Conservation (phyloP, 257 asterid genomes). For the Primulina eburnea region DNA sequence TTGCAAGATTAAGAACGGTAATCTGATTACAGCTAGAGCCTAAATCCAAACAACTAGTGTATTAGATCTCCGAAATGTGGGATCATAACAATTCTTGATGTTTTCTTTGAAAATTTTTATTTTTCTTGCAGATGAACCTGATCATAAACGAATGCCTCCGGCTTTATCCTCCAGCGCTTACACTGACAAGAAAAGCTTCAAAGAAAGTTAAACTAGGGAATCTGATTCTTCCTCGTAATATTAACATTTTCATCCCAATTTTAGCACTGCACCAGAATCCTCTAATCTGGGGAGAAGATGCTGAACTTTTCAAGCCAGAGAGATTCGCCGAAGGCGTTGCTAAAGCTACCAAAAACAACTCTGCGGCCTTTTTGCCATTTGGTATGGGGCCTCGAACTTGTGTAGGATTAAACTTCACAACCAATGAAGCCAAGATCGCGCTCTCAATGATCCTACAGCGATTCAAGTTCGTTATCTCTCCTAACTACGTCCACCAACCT, state of each 20-base stretch:
- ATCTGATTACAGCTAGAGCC: neutral
- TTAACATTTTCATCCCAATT: constrained; percentile 38
- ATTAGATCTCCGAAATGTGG: too few species aligned
- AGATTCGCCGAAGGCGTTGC: constrained; percentile 54
- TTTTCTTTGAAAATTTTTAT: neutral
- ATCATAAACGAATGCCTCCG: constrained; percentile 57
- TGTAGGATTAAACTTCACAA: constrained; percentile 54
- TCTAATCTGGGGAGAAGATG: constrained; percentile 56
- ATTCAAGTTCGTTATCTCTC: constrained; percentile 40
- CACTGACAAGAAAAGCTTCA: constrained; percentile 41
- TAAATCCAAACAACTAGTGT: too few species aligned
- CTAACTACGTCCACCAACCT: constrained; percentile 48
- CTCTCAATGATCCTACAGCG: constrained; percentile 52
- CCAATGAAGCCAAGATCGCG: constrained; percentile 55
- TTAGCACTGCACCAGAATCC: constrained; percentile 47
- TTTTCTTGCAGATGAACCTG: constrained; percentile 49
- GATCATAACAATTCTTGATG: neutral
- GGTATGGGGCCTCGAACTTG: constrained; percentile 63
- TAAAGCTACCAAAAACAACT: constrained; percentile 52
- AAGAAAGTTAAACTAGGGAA: constrained; percentile 38
- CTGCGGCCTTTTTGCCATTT: constrained; percentile 52
- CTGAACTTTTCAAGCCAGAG: constrained; percentile 47
- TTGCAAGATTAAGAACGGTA: constrained; percentile 50
- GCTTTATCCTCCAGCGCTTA: constrained; percentile 51
- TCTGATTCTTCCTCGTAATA: constrained; percentile 32